Evolutionary conservation across 2,329 filamentous ascomycete genomes (phyloP), one percentile per base, ranked within the genome.

Genomic region (Cercospora sojina): DNA sequence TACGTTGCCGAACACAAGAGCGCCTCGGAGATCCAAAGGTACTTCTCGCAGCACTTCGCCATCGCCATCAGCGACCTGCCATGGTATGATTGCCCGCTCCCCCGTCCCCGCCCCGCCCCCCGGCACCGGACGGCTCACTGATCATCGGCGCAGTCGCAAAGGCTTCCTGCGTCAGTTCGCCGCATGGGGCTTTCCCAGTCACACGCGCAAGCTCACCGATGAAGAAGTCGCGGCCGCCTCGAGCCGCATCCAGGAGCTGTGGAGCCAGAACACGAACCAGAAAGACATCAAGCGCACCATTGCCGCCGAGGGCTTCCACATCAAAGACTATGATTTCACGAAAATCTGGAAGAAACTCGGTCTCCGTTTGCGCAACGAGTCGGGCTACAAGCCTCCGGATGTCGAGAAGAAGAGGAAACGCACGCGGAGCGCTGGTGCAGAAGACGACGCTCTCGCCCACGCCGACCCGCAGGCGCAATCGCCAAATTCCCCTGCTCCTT

Each of bases 1-100:
- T 95, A 93, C 74, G 91, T 94, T 71, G 86, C 88, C 66, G 90
- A 95, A 79, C 87, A 87, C 72, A 89, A 86, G 80, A 86, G 87
- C 47, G 80, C 93, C 65, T 87, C 90, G 73, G 88, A 93, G 71
- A 90, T 95, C 49, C 90, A 91, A 82, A 84, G 88, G 27, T 88
- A 88, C 74, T 89, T 92, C 84, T 65, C 71, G 47, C 64, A 87
- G 83, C 71, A 70, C 55, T 73, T 77, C 67, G 68, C 69, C 57
- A 67, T 75, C 59, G 57, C 65, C 70, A 81, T 81, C 64, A 81
- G 84, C 83, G 90, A 80, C 84, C 83, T 86, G 31, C 90, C 91
- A 23, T 63, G 60, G 60, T 62, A 62, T 29, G 8, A 20, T 27
- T 35, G 91, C 88, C 89, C 91, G 82, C 41, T 75, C 77, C 29